A percentile compares a stretch with the other conserved stretches of the same genome.
These are phyloP conservation scores for Aspergillus amoenus DNA, from an alignment of 2,329 filamentous ascomycete species.

Conservation along the genomic window DNA sequence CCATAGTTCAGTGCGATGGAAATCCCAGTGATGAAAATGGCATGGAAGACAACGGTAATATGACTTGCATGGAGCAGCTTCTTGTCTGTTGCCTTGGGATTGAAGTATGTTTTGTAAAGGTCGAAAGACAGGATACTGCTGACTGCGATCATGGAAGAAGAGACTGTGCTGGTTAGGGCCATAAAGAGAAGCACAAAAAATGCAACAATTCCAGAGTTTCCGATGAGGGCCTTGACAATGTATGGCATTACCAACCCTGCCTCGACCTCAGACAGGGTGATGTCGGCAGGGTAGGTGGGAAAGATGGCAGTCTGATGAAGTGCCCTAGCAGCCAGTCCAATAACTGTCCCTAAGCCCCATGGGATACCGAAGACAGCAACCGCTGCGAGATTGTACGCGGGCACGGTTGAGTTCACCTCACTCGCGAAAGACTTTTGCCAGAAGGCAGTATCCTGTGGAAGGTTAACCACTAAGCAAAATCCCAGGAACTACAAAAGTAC, in stretches of 20 bases:
- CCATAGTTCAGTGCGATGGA: conserved; percentile 50
- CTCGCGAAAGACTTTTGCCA: conserved; percentile 55
- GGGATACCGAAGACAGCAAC: conserved; percentile 49
- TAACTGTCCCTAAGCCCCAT: conserved; percentile 49
- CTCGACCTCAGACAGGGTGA: conserved; percentile 44
- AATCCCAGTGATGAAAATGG: conserved; percentile 49
- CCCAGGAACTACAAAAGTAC: not conserved
- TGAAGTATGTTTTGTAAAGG: conserved; percentile 53
- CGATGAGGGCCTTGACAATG: conserved; percentile 45
- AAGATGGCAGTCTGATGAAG: conserved; percentile 49
- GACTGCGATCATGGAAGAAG: conserved; percentile 53
- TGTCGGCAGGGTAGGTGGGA: conserved; percentile 42
- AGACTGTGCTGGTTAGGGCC: conserved; percentile 52
- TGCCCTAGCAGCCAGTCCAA: conserved; percentile 46
- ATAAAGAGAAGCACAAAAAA: conserved; percentile 53
- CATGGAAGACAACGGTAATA: conserved; percentile 49
- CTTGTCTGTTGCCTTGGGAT: conserved; percentile 46
- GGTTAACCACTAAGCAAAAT: not conserved
- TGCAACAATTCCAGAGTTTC: conserved; percentile 43
- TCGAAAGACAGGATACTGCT: conserved; percentile 53
- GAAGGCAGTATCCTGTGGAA: conserved; percentile 47
- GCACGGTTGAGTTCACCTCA: conserved; percentile 49
- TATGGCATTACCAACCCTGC: conserved; percentile 52
- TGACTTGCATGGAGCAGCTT: conserved; percentile 48
- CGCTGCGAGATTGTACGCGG: conserved; percentile 48